Evolutionary conservation across 768 basidiomycete genomes (phyloP).

Genomic region (Lactarius sanguifluus): DNA sequence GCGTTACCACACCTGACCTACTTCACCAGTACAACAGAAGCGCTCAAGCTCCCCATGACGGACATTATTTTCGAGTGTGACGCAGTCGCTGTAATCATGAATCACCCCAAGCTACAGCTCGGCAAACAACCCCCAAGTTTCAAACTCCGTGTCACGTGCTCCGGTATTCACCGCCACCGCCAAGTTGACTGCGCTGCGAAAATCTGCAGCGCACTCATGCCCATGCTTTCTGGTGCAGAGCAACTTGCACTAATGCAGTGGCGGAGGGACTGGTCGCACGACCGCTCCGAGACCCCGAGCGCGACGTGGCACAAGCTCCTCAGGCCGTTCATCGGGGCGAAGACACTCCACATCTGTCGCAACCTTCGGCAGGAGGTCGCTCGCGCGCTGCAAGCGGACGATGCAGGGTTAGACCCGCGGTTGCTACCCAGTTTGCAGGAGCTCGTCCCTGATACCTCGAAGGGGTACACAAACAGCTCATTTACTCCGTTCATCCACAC

Average conservation of each 20-base stretch:
- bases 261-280: no score
- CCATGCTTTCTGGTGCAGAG: not conserved
- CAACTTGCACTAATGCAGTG: not conserved
- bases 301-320: not conserved
- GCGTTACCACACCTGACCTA: not conserved
- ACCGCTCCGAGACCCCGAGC: no score
- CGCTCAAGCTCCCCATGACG: not conserved
- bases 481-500: not conserved
- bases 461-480: no score
- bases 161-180: no score
- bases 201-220: not conserved
- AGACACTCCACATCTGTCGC: not conserved
- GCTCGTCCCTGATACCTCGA: not conserved
- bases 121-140: no score
- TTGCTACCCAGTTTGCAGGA: not conserved
- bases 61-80: not conserved
- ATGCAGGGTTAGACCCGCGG: not conserved
- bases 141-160: no score
- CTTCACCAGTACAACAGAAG: not conserved
- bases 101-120: no score
- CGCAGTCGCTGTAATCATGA: not conserved
- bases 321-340: not conserved
- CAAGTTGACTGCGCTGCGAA: not conserved
- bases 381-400: not conserved
- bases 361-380: not conserved